Evolutionary conservation across 2,329 filamentous ascomycete genomes (phyloP).

Genomic region (Fusarium nelsonii): DNA sequence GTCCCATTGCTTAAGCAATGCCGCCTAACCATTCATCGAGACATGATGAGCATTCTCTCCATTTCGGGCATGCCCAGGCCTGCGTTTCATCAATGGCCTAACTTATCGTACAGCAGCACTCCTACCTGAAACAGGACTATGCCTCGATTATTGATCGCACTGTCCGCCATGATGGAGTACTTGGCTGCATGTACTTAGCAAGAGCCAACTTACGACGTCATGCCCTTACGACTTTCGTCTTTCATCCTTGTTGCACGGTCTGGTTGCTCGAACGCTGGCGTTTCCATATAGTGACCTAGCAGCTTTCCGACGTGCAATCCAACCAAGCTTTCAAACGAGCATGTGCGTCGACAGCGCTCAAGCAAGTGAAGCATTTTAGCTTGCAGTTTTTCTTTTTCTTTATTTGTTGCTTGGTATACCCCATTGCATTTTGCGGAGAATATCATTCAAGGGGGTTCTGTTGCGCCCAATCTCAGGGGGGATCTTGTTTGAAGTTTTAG

Average conservation of each 20-base stretch:
- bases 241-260: conserved; percentile 28
- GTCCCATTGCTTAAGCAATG: conserved; percentile 12
- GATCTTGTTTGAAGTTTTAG: conserved; percentile 31
- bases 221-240: conserved; percentile 50
- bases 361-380: conserved; percentile 25
- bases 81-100: too few relatives aligned
- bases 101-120: neutral
- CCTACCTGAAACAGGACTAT: neutral
- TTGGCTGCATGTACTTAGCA: conserved; percentile 35
- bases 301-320: conserved; percentile 22
- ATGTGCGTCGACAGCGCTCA: conserved; percentile 14
- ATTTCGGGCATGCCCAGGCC: neutral
- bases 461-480: conserved; percentile 19
- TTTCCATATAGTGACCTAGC: conserved; percentile 24
- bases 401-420: conserved; percentile 45
- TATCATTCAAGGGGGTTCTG: conserved; percentile 21
- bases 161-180: conserved; percentile 13
- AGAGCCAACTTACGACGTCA: conserved; percentile 51
- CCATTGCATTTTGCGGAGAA: conserved; percentile 43
- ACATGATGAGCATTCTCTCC: neutral
- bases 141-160: neutral
- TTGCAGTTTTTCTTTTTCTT: conserved; percentile 16
- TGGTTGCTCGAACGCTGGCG: conserved; percentile 34
- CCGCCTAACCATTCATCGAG: neutral
- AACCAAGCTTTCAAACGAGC: conserved; percentile 15